phyloP scores from a whole-genome alignment of 2,329 filamentous ascomycete genomes.

The Domatiomyces catenatus region DNA sequence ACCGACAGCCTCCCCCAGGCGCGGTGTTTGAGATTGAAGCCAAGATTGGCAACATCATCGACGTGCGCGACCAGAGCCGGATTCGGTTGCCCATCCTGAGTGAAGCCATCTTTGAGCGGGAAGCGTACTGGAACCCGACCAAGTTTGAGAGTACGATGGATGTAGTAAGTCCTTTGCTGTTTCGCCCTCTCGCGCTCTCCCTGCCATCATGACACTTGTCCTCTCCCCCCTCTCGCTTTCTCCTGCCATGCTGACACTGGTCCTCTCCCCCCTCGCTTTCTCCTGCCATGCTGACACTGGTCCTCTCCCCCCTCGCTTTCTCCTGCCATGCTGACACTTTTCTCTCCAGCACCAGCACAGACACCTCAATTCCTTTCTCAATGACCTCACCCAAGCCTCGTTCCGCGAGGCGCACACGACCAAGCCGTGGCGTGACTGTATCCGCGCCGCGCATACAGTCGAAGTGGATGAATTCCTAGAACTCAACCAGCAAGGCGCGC shows the following conservation, averaged over 20 bases:
- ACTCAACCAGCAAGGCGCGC: conserved; percentile 44
- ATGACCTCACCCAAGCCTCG: conserved; percentile 43
- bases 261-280: too few species aligned
- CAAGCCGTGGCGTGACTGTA: conserved; percentile 30
- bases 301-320: too few species aligned
- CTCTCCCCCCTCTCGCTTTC: not conserved
- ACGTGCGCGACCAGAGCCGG: conserved; percentile 49
- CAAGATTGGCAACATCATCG: conserved; percentile 70
- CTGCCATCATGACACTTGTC: not conserved
- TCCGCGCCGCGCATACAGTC: conserved; percentile 67
- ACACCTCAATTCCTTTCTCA: conserved; percentile 70
- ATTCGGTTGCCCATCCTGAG: conserved; percentile 51
- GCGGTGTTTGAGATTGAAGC: conserved; percentile 86
- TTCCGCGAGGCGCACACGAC: conserved; percentile 23
- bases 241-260: too few species aligned
- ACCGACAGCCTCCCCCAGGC: conserved; percentile 34
- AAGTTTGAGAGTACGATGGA: conserved; percentile 83
- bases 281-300: too few species aligned
- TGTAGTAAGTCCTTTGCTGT: conserved; percentile 41
- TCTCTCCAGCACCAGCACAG: conserved; percentile 56
- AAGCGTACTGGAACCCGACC: conserved; percentile 34
- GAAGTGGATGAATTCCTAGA: conserved; percentile 77
- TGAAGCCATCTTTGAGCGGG: conserved; percentile 53
- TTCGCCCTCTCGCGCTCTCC: not conserved
- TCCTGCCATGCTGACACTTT: too few species aligned